These are phyloP conservation scores for Lactarius deliciosus DNA, from an alignment of 768 basidiomycete species.

Conservation along the genomic window DNA sequence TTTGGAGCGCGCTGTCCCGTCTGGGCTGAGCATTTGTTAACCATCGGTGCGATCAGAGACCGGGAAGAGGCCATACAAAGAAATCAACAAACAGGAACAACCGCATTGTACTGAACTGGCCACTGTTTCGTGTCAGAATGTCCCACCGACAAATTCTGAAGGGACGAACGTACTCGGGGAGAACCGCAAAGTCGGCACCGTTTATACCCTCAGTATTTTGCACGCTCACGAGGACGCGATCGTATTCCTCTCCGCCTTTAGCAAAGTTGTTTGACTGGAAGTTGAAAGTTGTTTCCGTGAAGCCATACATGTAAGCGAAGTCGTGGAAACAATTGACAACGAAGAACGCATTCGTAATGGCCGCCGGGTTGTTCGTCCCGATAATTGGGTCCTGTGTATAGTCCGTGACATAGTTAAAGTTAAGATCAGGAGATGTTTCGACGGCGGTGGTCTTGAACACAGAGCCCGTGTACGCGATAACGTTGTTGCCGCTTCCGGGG, in stretches of 20 bases:
- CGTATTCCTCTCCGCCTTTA: constrained; percentile 38
- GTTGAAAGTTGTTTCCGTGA: constrained; percentile 58
- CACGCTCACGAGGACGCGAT: constrained; percentile 51
- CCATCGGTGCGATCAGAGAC: neutral
- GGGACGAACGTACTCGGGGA: constrained; percentile 41
- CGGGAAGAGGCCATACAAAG: constrained; percentile 29
- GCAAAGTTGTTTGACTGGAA: constrained; percentile 56
- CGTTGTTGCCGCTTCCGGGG: constrained; percentile 41
- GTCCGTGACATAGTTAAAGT: constrained; percentile 43
- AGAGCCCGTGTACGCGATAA: constrained; percentile 37
- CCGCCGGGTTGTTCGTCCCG: constrained; percentile 51
- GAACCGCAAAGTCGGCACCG: constrained; percentile 47
- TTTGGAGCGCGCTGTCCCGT: constrained; percentile 64
- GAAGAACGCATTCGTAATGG: constrained; percentile 58
- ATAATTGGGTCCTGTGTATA: constrained; percentile 41
- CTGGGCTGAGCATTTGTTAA: constrained; percentile 44
- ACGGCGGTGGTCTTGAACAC: constrained; percentile 32
- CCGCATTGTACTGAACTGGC: constrained; percentile 45
- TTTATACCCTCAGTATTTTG: constrained; percentile 48
- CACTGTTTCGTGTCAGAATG: constrained; percentile 26
- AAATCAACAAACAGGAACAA: constrained; percentile 39
- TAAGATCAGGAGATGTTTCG: constrained; percentile 40
- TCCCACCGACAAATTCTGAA: neutral
- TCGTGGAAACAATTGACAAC: constrained; percentile 42
- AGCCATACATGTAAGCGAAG: constrained; percentile 50